Evolutionary conservation across 192 early-diverging fungal genomes (phyloP).

Genomic region (Entophlyctis luteolus): DNA sequence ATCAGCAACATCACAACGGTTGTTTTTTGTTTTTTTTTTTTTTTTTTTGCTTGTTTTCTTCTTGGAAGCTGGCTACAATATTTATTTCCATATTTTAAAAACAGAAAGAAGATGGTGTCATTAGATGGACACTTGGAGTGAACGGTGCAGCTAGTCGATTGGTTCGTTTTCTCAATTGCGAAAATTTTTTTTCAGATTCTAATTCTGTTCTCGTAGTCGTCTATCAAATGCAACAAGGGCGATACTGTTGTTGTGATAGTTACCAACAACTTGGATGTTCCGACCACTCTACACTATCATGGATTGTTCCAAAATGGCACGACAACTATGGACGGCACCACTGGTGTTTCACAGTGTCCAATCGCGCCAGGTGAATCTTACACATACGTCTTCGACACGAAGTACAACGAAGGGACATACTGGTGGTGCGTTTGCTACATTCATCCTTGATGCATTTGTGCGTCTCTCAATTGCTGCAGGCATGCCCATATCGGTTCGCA

Average conservation of each 20-base stretch:
- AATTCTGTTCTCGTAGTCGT: too few relatives aligned
- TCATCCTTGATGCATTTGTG: conserved; percentile 63
- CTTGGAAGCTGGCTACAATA: too few relatives aligned
- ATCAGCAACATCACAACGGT: too few relatives aligned
- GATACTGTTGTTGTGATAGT: conserved; percentile 21
- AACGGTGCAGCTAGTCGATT: too few relatives aligned
- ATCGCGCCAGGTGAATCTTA: conserved; percentile 4
- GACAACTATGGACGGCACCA: conserved; percentile 65
- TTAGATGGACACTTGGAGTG: too few relatives aligned
- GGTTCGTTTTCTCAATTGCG: too few relatives aligned
- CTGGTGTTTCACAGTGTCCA: conserved; percentile 44
- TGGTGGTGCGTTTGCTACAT: conserved; percentile 71
- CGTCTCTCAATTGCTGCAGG: conserved; percentile 6
- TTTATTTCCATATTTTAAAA: too few relatives aligned
- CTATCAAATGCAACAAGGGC: conserved; percentile 10
- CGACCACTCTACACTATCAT: conserved; percentile 68
- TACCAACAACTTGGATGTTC: conserved; percentile 30
- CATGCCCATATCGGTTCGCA: conserved; percentile 37
- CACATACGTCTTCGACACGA: conserved; percentile 61
- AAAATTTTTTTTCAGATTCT: too few relatives aligned
- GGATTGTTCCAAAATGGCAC: conserved; percentile 72
- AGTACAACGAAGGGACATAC: conserved; percentile 20
- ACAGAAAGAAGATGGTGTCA: too few relatives aligned
- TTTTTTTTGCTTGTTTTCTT: too few relatives aligned
- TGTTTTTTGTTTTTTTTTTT: too few relatives aligned